Evolutionary conservation across 106 monocot genomes (phyloP), one percentile per base, ranked within the genome.

Genomic region (Platanthera guangdongensis): DNA sequence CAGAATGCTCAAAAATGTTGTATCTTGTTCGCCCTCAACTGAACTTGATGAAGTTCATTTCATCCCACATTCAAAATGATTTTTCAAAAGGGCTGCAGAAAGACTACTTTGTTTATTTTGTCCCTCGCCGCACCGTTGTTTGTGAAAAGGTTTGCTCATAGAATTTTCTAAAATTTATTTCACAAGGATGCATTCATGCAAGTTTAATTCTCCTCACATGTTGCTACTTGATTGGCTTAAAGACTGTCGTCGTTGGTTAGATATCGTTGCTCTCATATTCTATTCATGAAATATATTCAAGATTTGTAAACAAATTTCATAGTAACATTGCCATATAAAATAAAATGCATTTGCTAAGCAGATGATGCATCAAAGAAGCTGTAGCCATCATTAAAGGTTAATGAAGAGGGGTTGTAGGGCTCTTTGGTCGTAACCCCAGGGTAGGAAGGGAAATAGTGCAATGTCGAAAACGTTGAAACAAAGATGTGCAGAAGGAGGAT

Each of bases 91-190:
- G 91, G 53, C 52, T 94, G 48, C 85, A 99, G 69, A 94, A 83
- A 75, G 93, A 90, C 55, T 94, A 94, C 75, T 88, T 83, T 73
- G 85, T 99, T 77, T 99, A 94, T 84, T 99, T 99, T 87, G 97
- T 99, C 18, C 97, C 97, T 69, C 91, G 97, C 4, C 89, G 92
- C 50, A 94, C 97, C 19, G 86, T 99, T 79, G 91, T 74, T 51
- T 99, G 97, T 84, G 97, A 99, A 78, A 99, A 99, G 92, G 97
- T 99, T 65, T 67, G 51, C 50, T 46, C 19, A 13, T 72, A 72
- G 4, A 4, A 9, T 9, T 65, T 32, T 12, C 10, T 30, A 65
- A 39, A 39, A 30, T 65, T 65, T 63, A 6, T 8, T 0, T 9
- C 65, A 32, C 3, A 0, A 39, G 39, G 11, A 65, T 65, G 8